phyloP scores from a whole-genome alignment of 148 eudicot species.

The Cornus florida region DNA sequence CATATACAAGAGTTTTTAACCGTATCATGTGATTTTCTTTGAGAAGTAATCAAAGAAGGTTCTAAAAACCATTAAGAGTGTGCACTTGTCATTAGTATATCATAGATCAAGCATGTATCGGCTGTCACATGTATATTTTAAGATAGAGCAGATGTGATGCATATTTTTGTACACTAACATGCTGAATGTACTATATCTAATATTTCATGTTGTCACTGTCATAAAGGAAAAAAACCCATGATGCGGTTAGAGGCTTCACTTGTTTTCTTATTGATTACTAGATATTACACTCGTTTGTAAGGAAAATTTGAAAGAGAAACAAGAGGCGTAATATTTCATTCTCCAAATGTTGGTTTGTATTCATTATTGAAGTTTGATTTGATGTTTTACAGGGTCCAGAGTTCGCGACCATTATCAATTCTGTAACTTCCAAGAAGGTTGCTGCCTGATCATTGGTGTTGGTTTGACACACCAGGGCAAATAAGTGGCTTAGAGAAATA shows the following conservation, averaged over 20 bases:
- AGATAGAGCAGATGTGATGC: background rate
- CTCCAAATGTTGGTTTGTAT: background rate
- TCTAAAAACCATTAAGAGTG: too few relatives aligned
- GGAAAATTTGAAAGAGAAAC: too few relatives aligned
- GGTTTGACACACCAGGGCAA: constrained; percentile 10
- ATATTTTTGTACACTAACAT: too few relatives aligned
- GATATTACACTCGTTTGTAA: background rate
- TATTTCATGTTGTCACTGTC: background rate
- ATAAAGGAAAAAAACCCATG: background rate
- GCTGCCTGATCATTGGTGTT: constrained; percentile 58
- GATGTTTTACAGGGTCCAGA: constrained; percentile 76
- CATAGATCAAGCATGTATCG: too few relatives aligned
- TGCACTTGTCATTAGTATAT: too few relatives aligned
- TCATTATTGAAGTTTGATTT: background rate
- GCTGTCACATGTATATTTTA: too few relatives aligned
- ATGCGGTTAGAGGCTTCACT: too few relatives aligned
- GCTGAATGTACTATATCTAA: background rate
- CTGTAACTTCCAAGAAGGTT: constrained; percentile 91
- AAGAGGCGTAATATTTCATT: too few relatives aligned
- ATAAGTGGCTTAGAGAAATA: constrained; percentile 13
- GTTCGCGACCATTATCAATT: constrained; percentile 84
- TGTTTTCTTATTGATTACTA: too few relatives aligned
- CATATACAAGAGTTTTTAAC: too few relatives aligned
- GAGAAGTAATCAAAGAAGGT: too few relatives aligned
- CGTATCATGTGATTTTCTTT: too few relatives aligned